Evolutionary conservation across 2,329 filamentous ascomycete species (phyloP).

Genomic region (Aureobasidium mangrovei): DNA sequence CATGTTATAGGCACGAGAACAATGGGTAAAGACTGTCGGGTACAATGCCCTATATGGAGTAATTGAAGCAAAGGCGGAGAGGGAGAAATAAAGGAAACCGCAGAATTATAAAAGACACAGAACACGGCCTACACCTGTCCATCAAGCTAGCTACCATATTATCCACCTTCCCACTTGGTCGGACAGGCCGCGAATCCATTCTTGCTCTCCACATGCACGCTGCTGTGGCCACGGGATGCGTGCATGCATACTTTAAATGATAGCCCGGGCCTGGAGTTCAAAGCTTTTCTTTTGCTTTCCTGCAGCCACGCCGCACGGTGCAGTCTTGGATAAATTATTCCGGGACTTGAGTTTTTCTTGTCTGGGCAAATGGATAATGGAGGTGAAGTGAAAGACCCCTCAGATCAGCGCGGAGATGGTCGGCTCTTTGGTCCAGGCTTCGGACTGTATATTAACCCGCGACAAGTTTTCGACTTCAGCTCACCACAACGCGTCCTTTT

Average conservation of each 20-base stretch:
- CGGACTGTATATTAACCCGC: too few species aligned
- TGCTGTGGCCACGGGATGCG: not conserved
- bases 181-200: not conserved
- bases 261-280: not conserved
- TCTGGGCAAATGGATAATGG: not conserved
- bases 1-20: not conserved
- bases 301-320: not conserved
- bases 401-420: too few species aligned
- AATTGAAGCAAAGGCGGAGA: too few species aligned
- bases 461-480: too few species aligned
- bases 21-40: too few species aligned
- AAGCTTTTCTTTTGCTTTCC: not conserved
- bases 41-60: too few species aligned
- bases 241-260: not conserved
- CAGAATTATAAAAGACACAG: too few species aligned
- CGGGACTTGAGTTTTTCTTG: not conserved
- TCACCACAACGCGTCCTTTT: too few species aligned
- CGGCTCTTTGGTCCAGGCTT: too few species aligned
- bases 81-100: too few species aligned
- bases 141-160: not conserved
- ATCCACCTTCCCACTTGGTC: not conserved
- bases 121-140: too few species aligned
- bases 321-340: slow-evolving; percentile 1
- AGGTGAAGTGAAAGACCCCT: too few species aligned
- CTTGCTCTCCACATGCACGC: not conserved